A percentile compares a stretch with the other conserved stretches of the same genome.
Conservation (phyloP, 805 yeast species). For the Nakazawaea laoshanensis region DNA sequence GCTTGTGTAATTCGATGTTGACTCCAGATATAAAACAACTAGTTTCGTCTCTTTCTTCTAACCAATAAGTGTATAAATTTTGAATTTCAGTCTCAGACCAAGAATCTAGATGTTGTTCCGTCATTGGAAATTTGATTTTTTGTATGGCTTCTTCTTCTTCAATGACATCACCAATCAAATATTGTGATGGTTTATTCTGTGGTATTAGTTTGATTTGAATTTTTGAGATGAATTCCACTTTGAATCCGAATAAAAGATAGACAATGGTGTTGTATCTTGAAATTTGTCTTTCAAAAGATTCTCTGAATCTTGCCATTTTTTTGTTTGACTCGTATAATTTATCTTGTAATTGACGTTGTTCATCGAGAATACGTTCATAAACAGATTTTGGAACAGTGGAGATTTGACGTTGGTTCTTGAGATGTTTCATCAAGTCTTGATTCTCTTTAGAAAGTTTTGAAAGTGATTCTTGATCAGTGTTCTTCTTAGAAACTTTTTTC, state of each 20-base stretch:
- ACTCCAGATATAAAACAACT: constrained; percentile 75
- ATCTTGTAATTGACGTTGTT: constrained; percentile 36
- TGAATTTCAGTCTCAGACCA: constrained; percentile 26
- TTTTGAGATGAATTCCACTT: constrained; percentile 45
- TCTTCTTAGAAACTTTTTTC: no score
- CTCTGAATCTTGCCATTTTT: constrained; percentile 41
- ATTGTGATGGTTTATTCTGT: neutral
- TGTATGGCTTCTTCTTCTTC: neutral
- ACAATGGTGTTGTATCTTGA: constrained; percentile 62
- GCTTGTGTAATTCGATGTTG: constrained; percentile 56
- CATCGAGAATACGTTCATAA: constrained; percentile 53
- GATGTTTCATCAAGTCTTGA: neutral
- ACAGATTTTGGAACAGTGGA: constrained; percentile 50
- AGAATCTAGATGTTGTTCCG: no score
- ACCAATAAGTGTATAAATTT: constrained; percentile 57
- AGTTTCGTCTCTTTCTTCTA: constrained; percentile 56
- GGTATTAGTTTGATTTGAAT: neutral
- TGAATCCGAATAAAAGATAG: constrained; percentile 62
- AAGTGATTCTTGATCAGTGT: neutral
- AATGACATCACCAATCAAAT: neutral
- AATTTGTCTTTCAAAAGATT: constrained; percentile 59
- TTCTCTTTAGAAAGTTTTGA: neutral
- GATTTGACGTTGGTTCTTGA: constrained; percentile 8
- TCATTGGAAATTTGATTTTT: no score
- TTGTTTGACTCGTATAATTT: constrained; percentile 44